Evolutionary conservation across 108 stramenopile genomes (phyloP), one percentile per base, ranked within the genome.

Genomic region (Cylindrotheca closterium): DNA sequence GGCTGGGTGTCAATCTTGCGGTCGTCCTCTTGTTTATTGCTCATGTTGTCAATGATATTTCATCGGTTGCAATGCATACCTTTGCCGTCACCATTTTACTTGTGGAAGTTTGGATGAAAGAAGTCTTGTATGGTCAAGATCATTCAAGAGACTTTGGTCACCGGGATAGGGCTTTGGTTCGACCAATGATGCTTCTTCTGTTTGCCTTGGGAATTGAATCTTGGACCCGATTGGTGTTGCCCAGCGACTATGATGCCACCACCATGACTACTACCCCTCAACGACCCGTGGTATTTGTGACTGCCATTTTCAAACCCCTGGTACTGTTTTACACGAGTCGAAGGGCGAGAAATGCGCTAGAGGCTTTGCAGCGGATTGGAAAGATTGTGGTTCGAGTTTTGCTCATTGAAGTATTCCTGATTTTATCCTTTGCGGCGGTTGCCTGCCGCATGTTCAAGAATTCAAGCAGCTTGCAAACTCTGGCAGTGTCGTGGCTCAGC

Each of bases 291-390:
- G 15, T 59, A 7, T 30, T 74, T 22, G 47, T 77, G 15, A 69
- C 60, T 48, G 64, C 82, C 19, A 4, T 77, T 37, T 71, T 68
- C 52, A 85, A 85, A 60, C 84, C 84, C n/a, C 8, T 85, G 23
- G 80, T 73, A 1, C 55, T 85, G 21, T 85, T 82, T 47, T 85
- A 85, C 58, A 67, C 65, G 45, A 67, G 65, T 29, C 8, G 63
- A 4, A 65, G 69, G 50, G 79, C 84, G 15, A 48, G 79, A 23
- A 49, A 82, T 55, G 80, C 84, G 1, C 7, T 81, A 22, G 78
- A 81, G 46, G 84, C 78, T 21, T 52, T 85, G 3, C 27, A 27
- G 28, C 60, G 75, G 21, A 78, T 85, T 22, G 57, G 47, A 4
- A 62, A 54, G 12, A 78, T 79, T 63, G 77, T 85, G 26, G 47